Conservation (phyloP, 228 moss, liverwort and hornwort genomes). For the Sphagnum fallax region DNA sequence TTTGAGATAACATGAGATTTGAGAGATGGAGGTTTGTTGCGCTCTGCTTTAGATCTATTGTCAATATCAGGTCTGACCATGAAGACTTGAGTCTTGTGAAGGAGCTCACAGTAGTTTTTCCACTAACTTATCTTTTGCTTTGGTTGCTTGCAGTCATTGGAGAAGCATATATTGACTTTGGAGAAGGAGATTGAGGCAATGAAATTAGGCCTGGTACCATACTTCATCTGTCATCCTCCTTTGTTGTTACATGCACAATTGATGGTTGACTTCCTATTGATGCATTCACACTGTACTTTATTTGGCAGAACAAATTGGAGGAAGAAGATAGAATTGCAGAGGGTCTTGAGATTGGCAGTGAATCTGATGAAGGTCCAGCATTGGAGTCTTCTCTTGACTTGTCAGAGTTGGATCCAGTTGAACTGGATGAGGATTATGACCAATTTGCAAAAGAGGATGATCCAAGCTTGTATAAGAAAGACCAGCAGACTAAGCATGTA, state of each 20-base stretch:
- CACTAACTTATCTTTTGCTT: too few relatives aligned
- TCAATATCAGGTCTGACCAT: too few relatives aligned
- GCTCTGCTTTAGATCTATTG: too few relatives aligned
- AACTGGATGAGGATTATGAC: constrained; percentile 18
- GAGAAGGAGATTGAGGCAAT: constrained; percentile 69
- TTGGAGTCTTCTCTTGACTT: not conserved
- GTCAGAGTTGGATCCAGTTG: not conserved
- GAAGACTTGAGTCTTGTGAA: too few relatives aligned
- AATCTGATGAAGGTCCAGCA: not conserved
- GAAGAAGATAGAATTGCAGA: constrained; percentile 24
- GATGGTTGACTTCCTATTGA: not conserved
- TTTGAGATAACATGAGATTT: too few relatives aligned
- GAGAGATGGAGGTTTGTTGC: too few relatives aligned
- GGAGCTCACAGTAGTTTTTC: too few relatives aligned
- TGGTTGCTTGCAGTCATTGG: constrained; percentile 53
- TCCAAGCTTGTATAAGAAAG: constrained; percentile 10
- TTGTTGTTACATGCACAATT: not conserved
- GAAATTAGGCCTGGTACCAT: constrained; percentile 76
- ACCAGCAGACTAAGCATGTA: constrained; percentile 19
- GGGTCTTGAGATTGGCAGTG: constrained; percentile 8
- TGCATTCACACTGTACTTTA: not conserved
- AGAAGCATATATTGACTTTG: constrained; percentile 68
- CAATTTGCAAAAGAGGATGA: constrained; percentile 39
- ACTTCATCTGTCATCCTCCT: not conserved
- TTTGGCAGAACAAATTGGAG: constrained; percentile 37